Base-by-base conservation (phyloP, 345 rosid genomes). In the Combretum micranthum region DNA sequence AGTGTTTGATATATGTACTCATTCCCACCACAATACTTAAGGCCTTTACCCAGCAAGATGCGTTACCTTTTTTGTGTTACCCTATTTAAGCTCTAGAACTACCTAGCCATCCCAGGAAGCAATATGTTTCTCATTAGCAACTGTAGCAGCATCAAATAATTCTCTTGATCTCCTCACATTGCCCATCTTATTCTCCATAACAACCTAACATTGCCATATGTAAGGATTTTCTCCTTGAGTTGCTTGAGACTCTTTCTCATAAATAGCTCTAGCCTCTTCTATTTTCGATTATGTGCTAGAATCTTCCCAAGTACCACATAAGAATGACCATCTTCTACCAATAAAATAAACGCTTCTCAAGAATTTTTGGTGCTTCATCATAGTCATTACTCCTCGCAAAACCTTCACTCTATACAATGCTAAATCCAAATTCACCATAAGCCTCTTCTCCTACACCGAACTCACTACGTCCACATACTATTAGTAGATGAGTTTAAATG, bases 41-140 rank as follows among this genome's bases (percentile, higher is more conserved):
- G 87, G 44, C 91, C 99, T 71, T 87, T 89, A 42, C 83, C 85
- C 43, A 93, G 97, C 39, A 93, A 69, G n/a, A 43, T 93, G 86
- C 68, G 97, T 86, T 2, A 96, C 99, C 74, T 89, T 93, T 76
- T 80, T 93, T 55, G 86, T 68, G 69, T 87, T 93, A 46, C 94
- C 96, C 67, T 83, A 89, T 65, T 89, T 85, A 42, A 89, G 79
- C 87, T 93, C 99, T 53, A 93, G 71, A 69, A 89, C 84, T 46
- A 96, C 97, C 99, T 94, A 93, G 56, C 97, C 99, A 69, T 93
- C 97, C 99, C 99, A 93, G 11, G 94, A 91, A 69, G 96, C 97
- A 44, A 83, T 59, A 63, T 93, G 99, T 57, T 73, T 79, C 76
- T 83, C 87, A 63, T 93, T 91, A 54, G 97, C 99, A 56, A 93